Evolutionary conservation across 129 eudicot species (phyloP).

Genomic region (Deinandra increscens): DNA sequence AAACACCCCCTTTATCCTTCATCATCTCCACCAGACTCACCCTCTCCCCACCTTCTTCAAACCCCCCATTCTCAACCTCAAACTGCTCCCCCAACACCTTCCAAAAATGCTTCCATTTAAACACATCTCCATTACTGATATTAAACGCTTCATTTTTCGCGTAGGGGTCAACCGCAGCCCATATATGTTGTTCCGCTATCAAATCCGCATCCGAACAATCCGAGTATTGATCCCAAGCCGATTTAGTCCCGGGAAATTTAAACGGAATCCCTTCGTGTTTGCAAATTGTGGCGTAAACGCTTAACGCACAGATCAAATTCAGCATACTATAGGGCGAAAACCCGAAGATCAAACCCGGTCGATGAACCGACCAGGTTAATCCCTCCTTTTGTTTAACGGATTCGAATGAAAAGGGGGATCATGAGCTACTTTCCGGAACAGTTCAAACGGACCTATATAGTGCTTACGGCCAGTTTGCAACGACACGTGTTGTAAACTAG

Average conservation of each 20-base stretch:
- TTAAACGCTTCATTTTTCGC: conserved; percentile 82
- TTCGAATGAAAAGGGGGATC: conserved; percentile 54
- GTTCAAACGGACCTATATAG: conserved; percentile 50
- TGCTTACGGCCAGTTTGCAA: conserved; percentile 72
- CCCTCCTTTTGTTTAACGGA: conserved; percentile 44
- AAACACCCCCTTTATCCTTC: conserved; percentile 73
- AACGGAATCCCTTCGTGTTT: conserved; percentile 61
- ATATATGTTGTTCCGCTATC: conserved; percentile 88
- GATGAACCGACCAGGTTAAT: conserved; percentile 69
- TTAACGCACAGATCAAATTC: conserved; percentile 56
- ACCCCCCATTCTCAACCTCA: conserved; percentile 59
- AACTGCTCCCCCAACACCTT: conserved; percentile 72
- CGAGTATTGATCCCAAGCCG: conserved; percentile 54
- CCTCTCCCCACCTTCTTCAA: conserved; percentile 45
- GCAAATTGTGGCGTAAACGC: conserved; percentile 70
- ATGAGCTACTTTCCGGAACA: conserved; percentile 36
- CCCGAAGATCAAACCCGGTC: conserved; percentile 66
- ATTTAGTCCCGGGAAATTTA: conserved; percentile 54
- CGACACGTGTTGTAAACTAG: conserved; percentile 58
- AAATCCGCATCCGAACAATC: conserved; percentile 79
- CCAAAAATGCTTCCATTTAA: conserved; percentile 92
- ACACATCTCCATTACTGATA: conserved; percentile 79
- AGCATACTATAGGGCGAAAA: conserved; percentile 70
- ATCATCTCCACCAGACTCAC: conserved; percentile 60
- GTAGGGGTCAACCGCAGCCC: conserved; percentile 71